Base-by-base conservation (phyloP, 441 rosid genomes). In the Populus hybrid region DNA sequence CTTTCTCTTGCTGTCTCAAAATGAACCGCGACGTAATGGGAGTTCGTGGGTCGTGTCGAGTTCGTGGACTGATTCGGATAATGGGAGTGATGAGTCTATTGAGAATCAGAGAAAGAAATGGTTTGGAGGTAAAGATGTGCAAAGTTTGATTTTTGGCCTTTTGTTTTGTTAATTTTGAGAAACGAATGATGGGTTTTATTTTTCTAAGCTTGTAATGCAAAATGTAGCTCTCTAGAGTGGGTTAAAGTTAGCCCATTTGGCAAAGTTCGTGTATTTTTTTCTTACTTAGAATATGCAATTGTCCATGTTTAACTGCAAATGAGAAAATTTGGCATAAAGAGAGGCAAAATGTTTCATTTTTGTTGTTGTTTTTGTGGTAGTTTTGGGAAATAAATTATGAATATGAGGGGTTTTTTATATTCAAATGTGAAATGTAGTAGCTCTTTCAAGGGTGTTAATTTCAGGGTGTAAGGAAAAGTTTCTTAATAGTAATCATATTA, bases 1-100 rank as follows among this genome's bases (percentile, higher is more conserved):
- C 29, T 36, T 74, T 26, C 76, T 78, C 4, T 82, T 83, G 76
- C 82, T 73, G 24, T 71, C 78, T 63, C 83, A 67, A 40, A 82
- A 67, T 64, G 84, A 73, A 78, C 77, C 76, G 40, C 82, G 80
- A 50, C 84, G 81, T 68, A 28, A 59, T 42, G 70, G 77, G 61
- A 78, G 82, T 42, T 77, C 83, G 9, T 84, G 83, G 87, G 78
- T 77, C 45, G 78, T 78, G 64, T 77, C 85, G 40, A 85, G 85
- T 75, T 84, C 83, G 18, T 91, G 98, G 98, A 73, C 90, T 31
- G 88, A 86, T 80, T 86, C 90, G 7, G 90, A 81, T 70, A 82
- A 78, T 24, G 86, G 71, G 24, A 16, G 42, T 21, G 87, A 88
- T 45, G 78, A 78, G 61, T 64, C 83, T 16, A 11, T 36, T n/a